Evolutionary conservation across 768 basidiomycete genomes (phyloP).

Genomic region (Coprinellus micaceus): DNA sequence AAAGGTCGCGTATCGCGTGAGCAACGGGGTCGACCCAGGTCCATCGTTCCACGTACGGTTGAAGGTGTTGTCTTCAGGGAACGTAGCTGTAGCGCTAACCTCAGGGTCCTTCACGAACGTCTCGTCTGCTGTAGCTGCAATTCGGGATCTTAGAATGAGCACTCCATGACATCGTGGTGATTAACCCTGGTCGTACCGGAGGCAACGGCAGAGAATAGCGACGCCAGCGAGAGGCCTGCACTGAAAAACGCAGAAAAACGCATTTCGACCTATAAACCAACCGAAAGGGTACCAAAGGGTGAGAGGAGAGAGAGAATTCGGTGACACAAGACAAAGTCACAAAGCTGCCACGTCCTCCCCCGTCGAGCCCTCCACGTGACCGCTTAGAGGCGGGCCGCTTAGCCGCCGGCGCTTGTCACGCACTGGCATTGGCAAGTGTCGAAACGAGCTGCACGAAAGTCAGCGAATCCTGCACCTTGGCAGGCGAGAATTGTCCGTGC

Average conservation of each 20-base stretch:
- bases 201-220: slow-evolving; percentile 20
- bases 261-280: slow-evolving; percentile 21
- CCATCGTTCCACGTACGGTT: slow-evolving; percentile 62
- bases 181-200: slow-evolving; percentile 18
- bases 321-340: too few species aligned
- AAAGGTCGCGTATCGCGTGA: slow-evolving; percentile 16
- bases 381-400: neutral
- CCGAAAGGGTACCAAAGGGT: slow-evolving; percentile 1
- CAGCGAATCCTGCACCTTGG: neutral
- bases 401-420: neutral
- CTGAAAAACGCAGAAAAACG: slow-evolving; percentile 22
- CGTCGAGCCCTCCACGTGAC: slow-evolving; percentile 3
- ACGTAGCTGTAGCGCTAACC: slow-evolving; percentile 50
- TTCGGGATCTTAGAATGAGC: slow-evolving; percentile 6
- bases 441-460: neutral
- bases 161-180: slow-evolving; percentile 1
- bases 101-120: slow-evolving; percentile 47
- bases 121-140: slow-evolving; percentile 15
- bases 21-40: slow-evolving; percentile 8
- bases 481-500: slow-evolving; percentile 6
- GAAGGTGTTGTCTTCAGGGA: slow-evolving; percentile 71
- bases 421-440: neutral
- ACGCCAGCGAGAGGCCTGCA: slow-evolving; percentile 22
- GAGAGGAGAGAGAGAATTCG: slow-evolving; percentile 2
- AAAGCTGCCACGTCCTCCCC: slow-evolving; percentile 21